Conservation (phyloP, 78 protist genomes). For the Cavenderia fasciculata region DNA sequence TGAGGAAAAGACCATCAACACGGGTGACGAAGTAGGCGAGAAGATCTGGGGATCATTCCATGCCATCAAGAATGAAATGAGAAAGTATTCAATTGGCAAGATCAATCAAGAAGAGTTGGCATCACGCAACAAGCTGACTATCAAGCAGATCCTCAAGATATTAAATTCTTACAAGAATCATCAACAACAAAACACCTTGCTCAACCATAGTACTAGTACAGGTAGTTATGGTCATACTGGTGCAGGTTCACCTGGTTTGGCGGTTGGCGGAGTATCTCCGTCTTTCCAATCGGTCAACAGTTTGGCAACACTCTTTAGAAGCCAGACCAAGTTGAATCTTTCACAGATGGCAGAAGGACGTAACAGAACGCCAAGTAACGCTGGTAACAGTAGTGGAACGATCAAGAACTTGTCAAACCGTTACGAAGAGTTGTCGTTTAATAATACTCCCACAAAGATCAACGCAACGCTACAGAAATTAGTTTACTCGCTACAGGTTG, state of each 20-base stretch:
- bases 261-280: not conserved
- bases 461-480: constrained; percentile 66
- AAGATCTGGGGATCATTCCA: constrained; percentile 78
- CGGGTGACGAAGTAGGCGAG: constrained; percentile 80
- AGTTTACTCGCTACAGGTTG: constrained; percentile 68
- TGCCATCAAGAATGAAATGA: constrained; percentile 61
- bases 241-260: not conserved
- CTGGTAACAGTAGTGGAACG: constrained; percentile 28
- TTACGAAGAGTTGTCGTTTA: constrained; percentile 57
- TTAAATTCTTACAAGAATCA: constrained; percentile 36
- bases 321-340: constrained; percentile 30
- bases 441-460: not conserved
- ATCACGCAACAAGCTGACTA: constrained; percentile 31
- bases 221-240: not conserved
- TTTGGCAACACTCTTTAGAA: constrained; percentile 46
- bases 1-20: constrained; percentile 43
- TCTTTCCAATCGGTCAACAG: constrained; percentile 8
- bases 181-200: not conserved
- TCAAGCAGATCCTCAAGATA: constrained; percentile 70
- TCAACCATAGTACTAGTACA: not conserved
- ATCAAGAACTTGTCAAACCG: constrained; percentile 10
- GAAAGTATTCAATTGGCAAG: constrained; percentile 78
- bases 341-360: constrained; percentile 1
- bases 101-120: constrained; percentile 66
- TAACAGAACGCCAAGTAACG: constrained; percentile 50